These are phyloP conservation scores for Saccharomycopsis microspora DNA, from an alignment of 805 yeast species.

Conservation along the genomic window DNA sequence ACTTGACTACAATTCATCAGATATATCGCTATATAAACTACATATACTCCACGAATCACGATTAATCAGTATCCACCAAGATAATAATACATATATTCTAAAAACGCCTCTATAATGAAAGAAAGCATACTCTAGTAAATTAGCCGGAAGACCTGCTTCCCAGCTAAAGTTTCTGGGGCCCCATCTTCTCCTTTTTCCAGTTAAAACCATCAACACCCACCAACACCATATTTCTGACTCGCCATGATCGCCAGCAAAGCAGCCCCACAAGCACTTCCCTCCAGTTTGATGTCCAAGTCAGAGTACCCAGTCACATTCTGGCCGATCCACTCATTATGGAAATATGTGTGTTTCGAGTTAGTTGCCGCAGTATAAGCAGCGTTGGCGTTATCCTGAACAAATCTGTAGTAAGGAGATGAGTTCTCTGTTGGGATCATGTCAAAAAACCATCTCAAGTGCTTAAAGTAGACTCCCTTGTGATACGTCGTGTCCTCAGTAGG, in stretches of 20 bases:
- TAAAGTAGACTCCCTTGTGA: neutral
- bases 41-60: too few species aligned
- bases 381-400: conserved; percentile 2
- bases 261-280: neutral
- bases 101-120: too few species aligned
- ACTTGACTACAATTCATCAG: too few species aligned
- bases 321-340: neutral
- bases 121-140: too few species aligned
- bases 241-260: conserved; percentile 1
- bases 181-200: too few species aligned
- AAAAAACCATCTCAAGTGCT: neutral
- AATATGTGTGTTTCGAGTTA: neutral
- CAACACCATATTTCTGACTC: neutral
- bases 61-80: too few species aligned
- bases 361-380: neutral
- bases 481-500: neutral
- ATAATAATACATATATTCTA: too few species aligned
- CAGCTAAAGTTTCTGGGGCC: too few species aligned
- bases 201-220: too few species aligned
- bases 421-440: neutral
- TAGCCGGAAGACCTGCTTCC: too few species aligned
- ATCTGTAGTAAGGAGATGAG: neutral
- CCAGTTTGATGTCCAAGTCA: neutral
- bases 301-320: neutral
- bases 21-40: too few species aligned